Conservation (phyloP, 2,329 filamentous ascomycete genomes). For the Xylaria hypoxylon region DNA sequence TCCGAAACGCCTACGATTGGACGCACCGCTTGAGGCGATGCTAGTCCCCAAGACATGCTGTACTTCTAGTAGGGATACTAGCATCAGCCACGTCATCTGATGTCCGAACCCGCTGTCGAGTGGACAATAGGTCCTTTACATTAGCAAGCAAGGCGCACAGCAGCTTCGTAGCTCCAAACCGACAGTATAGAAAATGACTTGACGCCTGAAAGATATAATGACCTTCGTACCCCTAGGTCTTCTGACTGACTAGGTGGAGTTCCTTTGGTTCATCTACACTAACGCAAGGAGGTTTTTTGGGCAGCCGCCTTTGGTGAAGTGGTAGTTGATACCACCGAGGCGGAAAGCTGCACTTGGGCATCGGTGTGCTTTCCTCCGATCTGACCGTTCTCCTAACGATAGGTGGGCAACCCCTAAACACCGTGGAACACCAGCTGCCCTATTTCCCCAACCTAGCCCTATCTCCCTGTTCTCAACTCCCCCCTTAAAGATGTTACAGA, state of each 20-base stretch:
- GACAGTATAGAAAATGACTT: not conserved
- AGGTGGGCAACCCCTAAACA: not conserved
- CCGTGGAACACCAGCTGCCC: too few species aligned
- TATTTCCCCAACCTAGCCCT: not conserved
- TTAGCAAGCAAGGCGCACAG: not conserved
- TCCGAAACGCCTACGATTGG: constrained; percentile 39
- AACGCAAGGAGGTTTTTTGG: not conserved
- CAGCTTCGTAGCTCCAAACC: not conserved
- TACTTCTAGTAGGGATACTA: constrained; percentile 27
- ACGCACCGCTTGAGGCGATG: constrained; percentile 37
- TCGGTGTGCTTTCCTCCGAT: not conserved
- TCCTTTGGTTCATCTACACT: not conserved
- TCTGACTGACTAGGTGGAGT: not conserved
- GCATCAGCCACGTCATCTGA: constrained; percentile 48
- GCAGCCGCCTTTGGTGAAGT: not conserved
- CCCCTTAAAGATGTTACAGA: not conserved
- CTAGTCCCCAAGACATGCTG: constrained; percentile 25
- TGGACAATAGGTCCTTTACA: not conserved
- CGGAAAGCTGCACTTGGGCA: constrained; percentile 13
- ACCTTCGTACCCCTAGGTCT: not conserved
- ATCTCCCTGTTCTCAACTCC: not conserved
- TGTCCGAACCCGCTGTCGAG: constrained; percentile 33
- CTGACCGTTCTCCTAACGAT: not conserved
- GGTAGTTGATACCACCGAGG: not conserved
- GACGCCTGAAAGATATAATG: not conserved